Evolutionary conservation across 345 rosid species (phyloP).

Genomic region (Citrus maxima): DNA sequence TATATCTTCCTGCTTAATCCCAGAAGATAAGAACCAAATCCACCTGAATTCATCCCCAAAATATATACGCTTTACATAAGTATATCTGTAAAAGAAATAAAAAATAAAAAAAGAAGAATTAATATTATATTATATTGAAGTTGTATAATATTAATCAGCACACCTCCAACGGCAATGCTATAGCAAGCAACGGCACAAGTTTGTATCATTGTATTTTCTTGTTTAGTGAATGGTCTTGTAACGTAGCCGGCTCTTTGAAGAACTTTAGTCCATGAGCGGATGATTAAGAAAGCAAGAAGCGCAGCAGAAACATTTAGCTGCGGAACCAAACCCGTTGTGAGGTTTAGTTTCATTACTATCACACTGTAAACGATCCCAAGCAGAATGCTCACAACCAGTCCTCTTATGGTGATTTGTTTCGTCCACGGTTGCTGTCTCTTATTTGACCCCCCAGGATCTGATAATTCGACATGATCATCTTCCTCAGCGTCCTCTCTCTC

Average conservation of each 20-base stretch:
- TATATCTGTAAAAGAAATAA: not conserved
- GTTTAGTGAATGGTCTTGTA: conserved; percentile 73
- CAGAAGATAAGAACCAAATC: conserved; percentile 91
- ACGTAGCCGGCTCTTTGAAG: conserved; percentile 64
- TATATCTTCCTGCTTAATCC: conserved; percentile 82
- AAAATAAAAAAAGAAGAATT: not conserved
- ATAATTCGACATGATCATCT: not conserved
- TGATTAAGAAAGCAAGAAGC: conserved; percentile 68
- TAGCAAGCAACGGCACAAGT: conserved; percentile 95
- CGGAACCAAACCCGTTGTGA: conserved; percentile 74
- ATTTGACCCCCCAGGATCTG: conserved; percentile 9
- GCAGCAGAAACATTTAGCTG: conserved; percentile 90
- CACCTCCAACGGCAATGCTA: conserved; percentile 90
- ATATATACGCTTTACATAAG: not conserved
- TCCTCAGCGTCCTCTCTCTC: conserved; percentile 21
- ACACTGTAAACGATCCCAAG: conserved; percentile 77
- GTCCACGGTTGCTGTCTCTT: conserved; percentile 62
- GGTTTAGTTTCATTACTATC: conserved; percentile 85
- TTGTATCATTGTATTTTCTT: conserved; percentile 94
- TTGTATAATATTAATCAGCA: not conserved
- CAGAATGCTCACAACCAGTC: conserved; percentile 63
- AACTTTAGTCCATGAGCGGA: conserved; percentile 78
- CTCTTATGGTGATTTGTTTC: conserved; percentile 68
- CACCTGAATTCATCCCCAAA: conserved; percentile 45
- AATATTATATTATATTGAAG: too few relatives aligned